A percentile compares a stretch with the other conserved stretches of the same genome.
Conservation (phyloP, 352 stramenopile species). For the Phytophthora sojae region DNA sequence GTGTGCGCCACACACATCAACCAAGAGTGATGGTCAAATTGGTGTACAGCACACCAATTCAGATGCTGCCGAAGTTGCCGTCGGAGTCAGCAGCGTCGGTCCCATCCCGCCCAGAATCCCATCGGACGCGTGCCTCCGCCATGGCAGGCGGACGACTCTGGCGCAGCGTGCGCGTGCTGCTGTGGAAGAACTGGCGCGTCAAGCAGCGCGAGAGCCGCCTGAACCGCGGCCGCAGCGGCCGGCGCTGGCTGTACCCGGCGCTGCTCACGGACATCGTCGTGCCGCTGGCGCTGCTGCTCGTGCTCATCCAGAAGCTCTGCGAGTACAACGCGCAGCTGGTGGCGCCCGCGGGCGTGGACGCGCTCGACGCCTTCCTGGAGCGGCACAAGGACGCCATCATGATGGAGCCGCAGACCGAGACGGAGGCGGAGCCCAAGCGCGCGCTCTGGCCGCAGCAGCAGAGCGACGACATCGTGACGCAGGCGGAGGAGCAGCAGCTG, state of each 20-base stretch:
- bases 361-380: conserved; percentile 3
- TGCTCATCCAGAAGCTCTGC: conserved; percentile 68
- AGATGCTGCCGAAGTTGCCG: not conserved
- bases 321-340: conserved; percentile 54
- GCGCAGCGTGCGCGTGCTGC: conserved; percentile 59
- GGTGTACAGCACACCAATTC: not conserved
- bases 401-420: not conserved
- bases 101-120: conserved; percentile 16
- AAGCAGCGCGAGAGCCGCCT: conserved; percentile 83
- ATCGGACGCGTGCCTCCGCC: not conserved
- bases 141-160: conserved; percentile 29
- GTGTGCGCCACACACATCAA: too few species aligned
- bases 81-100: not conserved
- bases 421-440: not conserved
- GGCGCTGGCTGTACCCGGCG: conserved; percentile 70
- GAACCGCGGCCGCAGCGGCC: conserved; percentile 49
- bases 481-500: not conserved
- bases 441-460: not conserved
- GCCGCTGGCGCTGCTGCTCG: conserved; percentile 63
- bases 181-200: conserved; percentile 87
- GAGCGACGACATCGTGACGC: not conserved
- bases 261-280: conserved; percentile 76
- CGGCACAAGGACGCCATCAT: conserved; percentile 1
- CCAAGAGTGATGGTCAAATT: not conserved
- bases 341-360: conserved; percentile 17